These are phyloP conservation scores for Xylaria curta DNA, from an alignment of 495 filamentous ascomycete species.

Conservation along the genomic window DNA sequence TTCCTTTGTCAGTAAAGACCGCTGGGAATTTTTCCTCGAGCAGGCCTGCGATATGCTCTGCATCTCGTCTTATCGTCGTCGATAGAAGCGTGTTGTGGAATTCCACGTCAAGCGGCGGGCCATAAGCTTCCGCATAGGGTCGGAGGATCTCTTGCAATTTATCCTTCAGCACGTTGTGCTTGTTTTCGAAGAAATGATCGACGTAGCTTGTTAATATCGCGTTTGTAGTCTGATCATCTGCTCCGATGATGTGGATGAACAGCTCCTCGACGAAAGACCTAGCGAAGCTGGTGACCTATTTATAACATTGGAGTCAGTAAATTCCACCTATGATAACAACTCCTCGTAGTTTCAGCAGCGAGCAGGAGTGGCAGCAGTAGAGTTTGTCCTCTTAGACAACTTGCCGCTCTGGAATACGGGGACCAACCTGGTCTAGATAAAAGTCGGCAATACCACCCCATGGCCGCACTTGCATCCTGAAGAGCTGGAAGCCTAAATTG, in stretches of 20 bases:
- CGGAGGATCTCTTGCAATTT: constrained; percentile 8
- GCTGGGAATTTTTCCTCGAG: constrained; percentile 4
- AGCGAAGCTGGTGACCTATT: constrained; percentile 9
- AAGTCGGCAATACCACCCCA: constrained; percentile 34
- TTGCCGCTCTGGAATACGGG: too few relatives aligned
- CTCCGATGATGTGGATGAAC: constrained; percentile 31
- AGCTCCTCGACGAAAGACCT: constrained; percentile 32
- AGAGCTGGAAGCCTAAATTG: constrained; percentile 34
- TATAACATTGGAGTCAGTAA: too few relatives aligned
- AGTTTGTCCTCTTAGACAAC: too few relatives aligned
- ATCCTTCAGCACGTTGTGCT: background rate
- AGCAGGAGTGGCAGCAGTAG: too few relatives aligned
- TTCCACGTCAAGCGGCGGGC: background rate
- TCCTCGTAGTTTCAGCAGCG: too few relatives aligned
- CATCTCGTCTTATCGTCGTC: background rate
- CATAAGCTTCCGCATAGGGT: background rate
- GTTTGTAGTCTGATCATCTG: constrained; percentile 25
- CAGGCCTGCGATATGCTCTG: background rate
- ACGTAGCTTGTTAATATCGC: background rate
- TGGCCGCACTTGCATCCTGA: constrained; percentile 30
- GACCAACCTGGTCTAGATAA: constrained; percentile 22
- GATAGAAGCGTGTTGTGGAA: background rate
- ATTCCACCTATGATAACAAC: too few relatives aligned
- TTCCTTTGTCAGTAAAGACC: background rate
- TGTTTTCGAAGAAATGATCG: background rate